These are phyloP conservation scores for Xerocomus amazonicus DNA, from an alignment of 1,284 basidiomycete species.

Conservation along the genomic window DNA sequence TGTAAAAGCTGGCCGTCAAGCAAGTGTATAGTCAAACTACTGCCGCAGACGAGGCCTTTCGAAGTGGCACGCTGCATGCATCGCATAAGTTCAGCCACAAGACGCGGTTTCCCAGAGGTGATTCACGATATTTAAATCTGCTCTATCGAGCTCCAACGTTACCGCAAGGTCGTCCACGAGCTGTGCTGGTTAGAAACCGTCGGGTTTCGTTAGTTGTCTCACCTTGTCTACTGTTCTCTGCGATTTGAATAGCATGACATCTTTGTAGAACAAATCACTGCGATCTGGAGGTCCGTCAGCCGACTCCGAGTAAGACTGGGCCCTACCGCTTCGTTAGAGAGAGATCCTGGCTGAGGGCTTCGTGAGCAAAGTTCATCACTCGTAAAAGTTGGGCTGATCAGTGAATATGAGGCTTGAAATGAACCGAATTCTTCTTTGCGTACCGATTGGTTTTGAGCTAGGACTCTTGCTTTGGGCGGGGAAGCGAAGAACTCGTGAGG, in stretches of 20 bases:
- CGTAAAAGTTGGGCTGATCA: slow-evolving; percentile 61
- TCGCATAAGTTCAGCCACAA: slow-evolving; percentile 7
- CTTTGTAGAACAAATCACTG: slow-evolving; percentile 87
- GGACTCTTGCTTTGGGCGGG: slow-evolving; percentile 37
- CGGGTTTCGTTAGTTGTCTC: slow-evolving; percentile 9
- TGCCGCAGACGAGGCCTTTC: slow-evolving; percentile 81
- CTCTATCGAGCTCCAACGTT: slow-evolving; percentile 68
- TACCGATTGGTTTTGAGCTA: slow-evolving; percentile 55
- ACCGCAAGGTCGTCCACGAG: slow-evolving; percentile 86
- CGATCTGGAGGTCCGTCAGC: slow-evolving; percentile 1
- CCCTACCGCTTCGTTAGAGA: slow-evolving; percentile 69
- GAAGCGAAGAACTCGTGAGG: slow-evolving; percentile 25
- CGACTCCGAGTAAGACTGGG: neutral
- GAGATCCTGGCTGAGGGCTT: slow-evolving; percentile 52
- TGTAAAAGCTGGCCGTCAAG: slow-evolving; percentile 50
- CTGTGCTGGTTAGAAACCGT: slow-evolving; percentile 39
- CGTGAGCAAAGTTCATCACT: slow-evolving; percentile 60
- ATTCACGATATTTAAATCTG: slow-evolving; percentile 76
- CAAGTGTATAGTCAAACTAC: slow-evolving; percentile 56
- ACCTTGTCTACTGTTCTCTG: slow-evolving; percentile 78
- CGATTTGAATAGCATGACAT: slow-evolving; percentile 70
- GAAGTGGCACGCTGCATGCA: slow-evolving; percentile 70
- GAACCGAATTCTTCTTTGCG: slow-evolving; percentile 6
- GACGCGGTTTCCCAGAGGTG: neutral
- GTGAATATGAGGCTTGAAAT: neutral